Base-by-base conservation (phyloP, 2,329 filamentous ascomycete species). In the Penicillium paneum region DNA sequence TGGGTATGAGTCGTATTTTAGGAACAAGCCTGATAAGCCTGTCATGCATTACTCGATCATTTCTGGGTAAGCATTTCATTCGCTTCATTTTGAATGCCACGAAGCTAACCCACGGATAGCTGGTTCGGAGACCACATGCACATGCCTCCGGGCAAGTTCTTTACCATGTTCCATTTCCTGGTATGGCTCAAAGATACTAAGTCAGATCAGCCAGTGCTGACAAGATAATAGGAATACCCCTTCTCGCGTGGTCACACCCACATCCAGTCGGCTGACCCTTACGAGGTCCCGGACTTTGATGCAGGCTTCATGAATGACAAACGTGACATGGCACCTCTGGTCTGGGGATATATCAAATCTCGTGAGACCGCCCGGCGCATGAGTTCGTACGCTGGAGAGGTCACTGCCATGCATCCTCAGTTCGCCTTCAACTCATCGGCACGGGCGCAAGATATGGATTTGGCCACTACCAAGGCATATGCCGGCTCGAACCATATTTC, bases 31-130 rank as follows among this genome's bases (percentile, higher is more conserved):
- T 1, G 88, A 92, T 73, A 92, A 92, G 79, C 89, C 89, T 0
- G 88, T 92, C 40, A 92, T 92, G 89, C 89, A 92, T 69, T 92
- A 92, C 74, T 87, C 82, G 1, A 83, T 91, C 52, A 91, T 92
- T 66, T 78, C 87, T 15, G 86, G 86, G 59, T 78, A 66, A 63
- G 69, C 56, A 31, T 19, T 10, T 13, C 5, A 26, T 11, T 6
- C 2, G 12, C 5, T 40, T n/a, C 10, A 3, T 8, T 24, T 28
- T 5, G 1, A 8, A n/a, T n/a, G 13, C 13, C 26, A 32, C 41
- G 8, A 21, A 29, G 32, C 61, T 64, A 48, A 64, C 36, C 32
- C 5, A 17, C 3, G 8, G 5, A 41, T 47, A 72, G 71, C 34
- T 76, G 70, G 68, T 77, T 77, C 54, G 73, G 71, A 59, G 73